Percentiles rank a stretch among this genome's conserved stretches.
Conservation (phyloP, 2,329 filamentous ascomycete species). For the Apiospora marii region DNA sequence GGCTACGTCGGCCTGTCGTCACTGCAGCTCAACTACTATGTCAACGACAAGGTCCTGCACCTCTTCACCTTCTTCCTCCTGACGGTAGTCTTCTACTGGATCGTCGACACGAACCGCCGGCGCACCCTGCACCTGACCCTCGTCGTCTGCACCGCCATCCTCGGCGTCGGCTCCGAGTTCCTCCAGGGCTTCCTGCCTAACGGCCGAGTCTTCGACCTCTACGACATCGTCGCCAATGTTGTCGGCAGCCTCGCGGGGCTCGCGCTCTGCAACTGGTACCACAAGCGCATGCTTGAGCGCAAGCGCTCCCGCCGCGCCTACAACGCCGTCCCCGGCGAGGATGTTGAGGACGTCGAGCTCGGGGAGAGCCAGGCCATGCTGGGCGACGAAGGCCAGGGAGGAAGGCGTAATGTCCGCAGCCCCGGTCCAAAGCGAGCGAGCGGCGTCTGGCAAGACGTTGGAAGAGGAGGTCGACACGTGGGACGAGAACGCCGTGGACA, state of each 20-base stretch:
- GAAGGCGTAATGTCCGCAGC: constrained; percentile 62
- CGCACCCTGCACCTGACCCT: constrained; percentile 86
- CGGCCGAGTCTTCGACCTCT: constrained; percentile 75
- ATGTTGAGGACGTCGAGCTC: constrained; percentile 76
- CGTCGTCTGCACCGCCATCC: constrained; percentile 74
- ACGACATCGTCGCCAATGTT: constrained; percentile 88
- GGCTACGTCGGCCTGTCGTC: constrained; percentile 82
- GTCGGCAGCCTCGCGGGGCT: constrained; percentile 77
- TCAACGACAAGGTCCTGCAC: constrained; percentile 93
- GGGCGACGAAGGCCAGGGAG: constrained; percentile 58
- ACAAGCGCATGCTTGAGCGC: constrained; percentile 92
- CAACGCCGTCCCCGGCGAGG: constrained; percentile 70
- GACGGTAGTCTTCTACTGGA: constrained; percentile 93
- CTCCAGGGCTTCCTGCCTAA: constrained; percentile 79
- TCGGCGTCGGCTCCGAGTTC: constrained; percentile 79
- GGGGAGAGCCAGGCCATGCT: constrained; percentile 59
- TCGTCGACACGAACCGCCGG: constrained; percentile 87
- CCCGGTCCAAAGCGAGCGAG: constrained; percentile 25
- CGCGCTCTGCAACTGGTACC: constrained; percentile 86
- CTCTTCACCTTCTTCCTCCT: constrained; percentile 88
- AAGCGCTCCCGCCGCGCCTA: constrained; percentile 79
- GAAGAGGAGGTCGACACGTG: constrained; percentile 91
- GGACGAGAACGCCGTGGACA: constrained; percentile 80
- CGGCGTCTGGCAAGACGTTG: constrained; percentile 52
- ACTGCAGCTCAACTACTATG: constrained; percentile 60